Evolutionary conservation across 2,329 filamentous ascomycete species (phyloP).

Genomic region (Metarhizium album): DNA sequence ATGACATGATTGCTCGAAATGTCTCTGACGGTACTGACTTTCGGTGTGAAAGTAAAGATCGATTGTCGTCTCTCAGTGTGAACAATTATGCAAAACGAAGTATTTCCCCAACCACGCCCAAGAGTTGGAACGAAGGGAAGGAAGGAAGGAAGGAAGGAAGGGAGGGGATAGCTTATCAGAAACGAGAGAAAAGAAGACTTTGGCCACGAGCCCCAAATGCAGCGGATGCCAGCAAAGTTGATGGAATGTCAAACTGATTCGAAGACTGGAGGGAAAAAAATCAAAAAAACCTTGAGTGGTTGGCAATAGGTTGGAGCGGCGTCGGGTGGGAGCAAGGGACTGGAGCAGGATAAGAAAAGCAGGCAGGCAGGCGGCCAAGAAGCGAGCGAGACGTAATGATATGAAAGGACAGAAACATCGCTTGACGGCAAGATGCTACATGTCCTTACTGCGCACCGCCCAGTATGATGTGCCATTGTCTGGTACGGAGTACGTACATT

Average conservation of each 20-base stretch:
- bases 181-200: too few species aligned
- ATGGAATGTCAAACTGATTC: too few species aligned
- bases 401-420: constrained; percentile 2
- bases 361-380: background rate
- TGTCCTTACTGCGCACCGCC: background rate
- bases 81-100: background rate
- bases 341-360: background rate
- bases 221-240: too few species aligned
- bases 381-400: background rate
- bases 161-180: too few species aligned
- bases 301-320: too few species aligned
- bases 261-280: too few species aligned
- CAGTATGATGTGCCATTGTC: background rate
- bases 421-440: background rate
- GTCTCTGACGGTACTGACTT: background rate
- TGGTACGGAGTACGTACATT: too few species aligned
- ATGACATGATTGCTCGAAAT: constrained; percentile 31
- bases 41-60: background rate
- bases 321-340: constrained; percentile 2
- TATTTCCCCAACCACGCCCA: background rate
- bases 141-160: background rate
- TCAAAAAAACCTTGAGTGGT: too few species aligned
- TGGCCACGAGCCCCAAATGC: too few species aligned
- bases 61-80: background rate
- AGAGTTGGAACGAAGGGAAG: too few species aligned